phyloP scores from a whole-genome alignment of 164 flowering plant species.

The Dillenia turbinata region DNA sequence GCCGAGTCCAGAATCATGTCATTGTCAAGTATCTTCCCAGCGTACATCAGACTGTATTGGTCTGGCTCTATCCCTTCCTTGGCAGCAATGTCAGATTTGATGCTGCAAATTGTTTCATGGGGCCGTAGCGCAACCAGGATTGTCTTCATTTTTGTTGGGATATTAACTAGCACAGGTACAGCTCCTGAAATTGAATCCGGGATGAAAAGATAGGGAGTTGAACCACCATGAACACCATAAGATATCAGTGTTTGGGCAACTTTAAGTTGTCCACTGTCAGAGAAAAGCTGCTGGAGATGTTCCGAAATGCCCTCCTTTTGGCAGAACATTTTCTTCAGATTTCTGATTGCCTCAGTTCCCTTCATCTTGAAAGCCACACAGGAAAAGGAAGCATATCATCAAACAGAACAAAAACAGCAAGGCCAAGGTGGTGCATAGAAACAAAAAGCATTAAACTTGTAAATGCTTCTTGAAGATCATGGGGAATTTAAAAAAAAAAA shows the following conservation, averaged over 20 bases:
- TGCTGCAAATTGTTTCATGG: slow-evolving; percentile 16
- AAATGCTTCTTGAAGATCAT: too few species aligned
- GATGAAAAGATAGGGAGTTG: slow-evolving; percentile 15
- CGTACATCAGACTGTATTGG: slow-evolving; percentile 12
- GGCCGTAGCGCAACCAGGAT: slow-evolving; percentile 16
- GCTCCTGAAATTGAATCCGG: not conserved
- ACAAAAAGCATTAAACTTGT: too few species aligned
- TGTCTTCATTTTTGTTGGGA: not conserved
- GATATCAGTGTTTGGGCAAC: slow-evolving; percentile 8
- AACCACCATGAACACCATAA: slow-evolving; percentile 9
- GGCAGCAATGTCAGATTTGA: slow-evolving; percentile 18
- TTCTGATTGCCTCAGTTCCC: slow-evolving; percentile 13
- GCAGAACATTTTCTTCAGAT: slow-evolving; percentile 11
- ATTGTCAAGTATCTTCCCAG: slow-evolving; percentile 20
- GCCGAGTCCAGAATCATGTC: slow-evolving; percentile 13
- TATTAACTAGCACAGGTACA: slow-evolving; percentile 15
- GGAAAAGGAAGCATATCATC: too few species aligned
- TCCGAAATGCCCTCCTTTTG: slow-evolving; percentile 14
- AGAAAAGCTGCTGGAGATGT: slow-evolving; percentile 15
- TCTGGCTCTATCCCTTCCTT: slow-evolving; percentile 11
- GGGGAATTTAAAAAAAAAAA: too few species aligned
- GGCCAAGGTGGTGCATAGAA: too few species aligned
- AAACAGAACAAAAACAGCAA: too few species aligned
- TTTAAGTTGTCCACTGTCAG: slow-evolving; percentile 10
- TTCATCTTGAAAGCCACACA: slow-evolving; percentile 13